phyloP scores from a whole-genome alignment of 352 stramenopile species.

The Phytophthora rubi region DNA sequence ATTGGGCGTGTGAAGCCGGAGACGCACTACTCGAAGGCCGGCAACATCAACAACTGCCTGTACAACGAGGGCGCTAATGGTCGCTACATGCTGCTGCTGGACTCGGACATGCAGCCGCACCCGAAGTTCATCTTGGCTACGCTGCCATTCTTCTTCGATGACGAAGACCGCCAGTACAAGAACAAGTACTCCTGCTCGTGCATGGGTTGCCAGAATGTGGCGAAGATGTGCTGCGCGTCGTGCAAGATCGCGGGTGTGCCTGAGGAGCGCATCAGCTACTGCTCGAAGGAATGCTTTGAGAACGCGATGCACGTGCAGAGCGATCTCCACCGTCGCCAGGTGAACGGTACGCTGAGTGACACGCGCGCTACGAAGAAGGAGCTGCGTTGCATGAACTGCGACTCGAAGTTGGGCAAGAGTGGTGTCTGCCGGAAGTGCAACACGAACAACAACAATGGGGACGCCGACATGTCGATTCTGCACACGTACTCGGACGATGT shows the following conservation, averaged over 20 bases:
- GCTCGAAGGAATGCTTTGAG: slow-evolving; percentile 89
- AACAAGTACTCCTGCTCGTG: slow-evolving; percentile 84
- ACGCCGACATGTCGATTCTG: slow-evolving; percentile 60
- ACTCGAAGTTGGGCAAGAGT: slow-evolving; percentile 73
- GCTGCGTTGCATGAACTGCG: slow-evolving; percentile 76
- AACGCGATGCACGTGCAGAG: slow-evolving; percentile 82
- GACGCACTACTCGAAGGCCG: slow-evolving; percentile 84
- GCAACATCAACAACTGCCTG: slow-evolving; percentile 91
- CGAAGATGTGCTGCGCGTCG: slow-evolving; percentile 85
- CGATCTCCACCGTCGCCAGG: slow-evolving; percentile 80
- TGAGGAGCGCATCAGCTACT: slow-evolving; percentile 87
- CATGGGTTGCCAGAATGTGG: slow-evolving; percentile 79
- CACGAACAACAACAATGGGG: slow-evolving; percentile 53
- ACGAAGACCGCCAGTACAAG: slow-evolving; percentile 78
- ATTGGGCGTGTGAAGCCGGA: slow-evolving; percentile 80
- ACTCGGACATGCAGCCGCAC: slow-evolving; percentile 89
- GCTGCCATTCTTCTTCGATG: slow-evolving; percentile 89
- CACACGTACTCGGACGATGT: slow-evolving; percentile 87
- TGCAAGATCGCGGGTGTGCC: slow-evolving; percentile 87
- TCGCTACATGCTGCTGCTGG: slow-evolving; percentile 80
- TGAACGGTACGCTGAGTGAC: slow-evolving; percentile 83
- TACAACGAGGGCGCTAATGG: slow-evolving; percentile 89
- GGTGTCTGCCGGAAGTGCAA: slow-evolving; percentile 85
- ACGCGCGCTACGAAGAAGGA: slow-evolving; percentile 76
- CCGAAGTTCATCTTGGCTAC: slow-evolving; percentile 84